Percentiles rank a stretch among this genome's conserved stretches.
Conservation (phyloP, 2,329 filamentous ascomycete species). For the Trichoderma arundinaceum region DNA sequence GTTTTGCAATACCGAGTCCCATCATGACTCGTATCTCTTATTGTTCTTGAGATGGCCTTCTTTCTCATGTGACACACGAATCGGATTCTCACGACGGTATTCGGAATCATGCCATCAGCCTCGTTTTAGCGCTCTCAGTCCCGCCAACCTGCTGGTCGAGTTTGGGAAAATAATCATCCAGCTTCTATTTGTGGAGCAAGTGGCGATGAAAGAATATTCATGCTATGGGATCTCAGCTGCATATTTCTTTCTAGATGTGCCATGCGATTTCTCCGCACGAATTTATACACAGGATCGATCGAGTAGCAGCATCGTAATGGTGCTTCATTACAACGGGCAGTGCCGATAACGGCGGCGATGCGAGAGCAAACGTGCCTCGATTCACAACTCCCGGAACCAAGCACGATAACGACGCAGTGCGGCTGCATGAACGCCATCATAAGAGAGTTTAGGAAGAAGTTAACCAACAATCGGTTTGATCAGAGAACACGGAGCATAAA, state of each 20-base stretch:
- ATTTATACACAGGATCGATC: not conserved
- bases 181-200: not conserved
- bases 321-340: too few relatives aligned
- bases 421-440: too few relatives aligned
- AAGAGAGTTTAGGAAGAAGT: not conserved
- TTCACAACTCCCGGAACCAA: too few relatives aligned
- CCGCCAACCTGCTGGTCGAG: not conserved
- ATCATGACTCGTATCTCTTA: constrained; percentile 10
- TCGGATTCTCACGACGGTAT: not conserved
- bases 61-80: not conserved
- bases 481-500: not conserved
- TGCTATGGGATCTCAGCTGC: not conserved
- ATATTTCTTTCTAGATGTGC: not conserved
- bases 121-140: not conserved
- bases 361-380: not conserved
- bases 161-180: not conserved
- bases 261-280: not conserved
- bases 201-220: not conserved
- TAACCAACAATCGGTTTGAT: not conserved
- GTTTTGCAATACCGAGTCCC: not conserved
- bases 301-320: not conserved
- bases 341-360: not conserved
- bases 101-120: not conserved
- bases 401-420: too few relatives aligned
- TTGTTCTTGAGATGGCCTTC: not conserved